phyloP scores from a whole-genome alignment of 31 red algal genomes.

The Asparagopsis taxiformis region DNA sequence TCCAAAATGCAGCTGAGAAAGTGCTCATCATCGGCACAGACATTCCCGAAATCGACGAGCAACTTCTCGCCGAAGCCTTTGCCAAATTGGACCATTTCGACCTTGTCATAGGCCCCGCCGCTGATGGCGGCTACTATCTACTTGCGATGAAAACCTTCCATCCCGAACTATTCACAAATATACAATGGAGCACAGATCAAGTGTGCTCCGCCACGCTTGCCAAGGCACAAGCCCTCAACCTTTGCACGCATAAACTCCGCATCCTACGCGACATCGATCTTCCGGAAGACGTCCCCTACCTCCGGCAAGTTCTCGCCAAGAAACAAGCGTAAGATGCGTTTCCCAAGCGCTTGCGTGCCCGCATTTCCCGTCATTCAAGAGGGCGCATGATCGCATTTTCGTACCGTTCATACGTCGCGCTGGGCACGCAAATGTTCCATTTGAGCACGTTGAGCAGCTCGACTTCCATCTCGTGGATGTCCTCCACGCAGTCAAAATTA shows the following conservation, averaged over 20 bases:
- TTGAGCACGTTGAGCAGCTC: neutral
- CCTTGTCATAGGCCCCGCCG: conserved; percentile 84
- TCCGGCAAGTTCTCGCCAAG: neutral
- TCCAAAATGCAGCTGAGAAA: conserved; percentile 30
- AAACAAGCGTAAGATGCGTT: neutral
- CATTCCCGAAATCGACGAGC: conserved; percentile 45
- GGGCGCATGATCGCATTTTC: neutral
- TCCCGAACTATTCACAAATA: conserved; percentile 45
- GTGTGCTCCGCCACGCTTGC: conserved; percentile 27
- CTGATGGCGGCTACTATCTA: conserved; percentile 94
- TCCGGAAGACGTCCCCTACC: conserved; percentile 67
- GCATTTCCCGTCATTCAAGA: neutral
- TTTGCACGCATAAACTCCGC: conserved; percentile 16
- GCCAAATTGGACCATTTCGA: conserved; percentile 39
- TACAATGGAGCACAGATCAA: conserved; percentile 64
- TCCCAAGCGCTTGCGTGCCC: neutral
- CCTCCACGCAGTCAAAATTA: neutral
- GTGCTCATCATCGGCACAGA: conserved; percentile 84
- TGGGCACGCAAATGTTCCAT: neutral
- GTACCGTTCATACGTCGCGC: neutral
- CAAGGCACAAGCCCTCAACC: conserved; percentile 3
- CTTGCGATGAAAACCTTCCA: conserved; percentile 54
- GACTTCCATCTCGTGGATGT: neutral
- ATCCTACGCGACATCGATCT: conserved; percentile 70
- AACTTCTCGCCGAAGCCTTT: conserved; percentile 60